A percentile compares a stretch with the other conserved stretches of the same genome.
These are phyloP conservation scores for Allium fistulosum DNA, from an alignment of 106 monocot genomes.

Conservation along the genomic window DNA sequence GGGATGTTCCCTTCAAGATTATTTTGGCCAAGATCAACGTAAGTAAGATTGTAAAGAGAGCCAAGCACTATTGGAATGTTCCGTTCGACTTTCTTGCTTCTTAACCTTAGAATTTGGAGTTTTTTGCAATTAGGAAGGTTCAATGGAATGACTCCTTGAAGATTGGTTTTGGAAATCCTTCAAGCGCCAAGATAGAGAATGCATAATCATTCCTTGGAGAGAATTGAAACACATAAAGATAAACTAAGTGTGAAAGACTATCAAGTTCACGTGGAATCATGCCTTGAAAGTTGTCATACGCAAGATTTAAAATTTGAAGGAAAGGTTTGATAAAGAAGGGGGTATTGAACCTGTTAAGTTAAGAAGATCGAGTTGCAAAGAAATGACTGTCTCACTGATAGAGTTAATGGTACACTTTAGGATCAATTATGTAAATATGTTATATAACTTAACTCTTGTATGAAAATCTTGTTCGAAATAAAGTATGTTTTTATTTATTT, in stretches of 20 bases:
- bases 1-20: slow-evolving; percentile 18
- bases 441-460: too few relatives aligned
- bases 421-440: too few relatives aligned
- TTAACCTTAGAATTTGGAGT: slow-evolving; percentile 7
- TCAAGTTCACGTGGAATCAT: slow-evolving; percentile 19
- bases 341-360: slow-evolving; percentile 16
- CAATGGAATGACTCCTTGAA: slow-evolving; percentile 3
- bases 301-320: slow-evolving; percentile 18
- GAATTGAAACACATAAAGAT: slow-evolving; percentile 22
- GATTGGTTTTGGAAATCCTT: slow-evolving; percentile 6
- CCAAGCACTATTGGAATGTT: slow-evolving; percentile 15
- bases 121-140: slow-evolving; percentile 5
- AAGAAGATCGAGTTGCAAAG: slow-evolving; percentile 10
- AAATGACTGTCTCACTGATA: too few relatives aligned
- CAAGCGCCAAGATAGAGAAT: neutral
- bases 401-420: too few relatives aligned
- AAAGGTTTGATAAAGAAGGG: slow-evolving; percentile 32
- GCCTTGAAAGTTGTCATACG: slow-evolving; percentile 13
- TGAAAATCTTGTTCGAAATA: too few relatives aligned
- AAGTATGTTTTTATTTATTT: too few relatives aligned
- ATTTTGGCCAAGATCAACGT: slow-evolving; percentile 6
- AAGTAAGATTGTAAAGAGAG: neutral
- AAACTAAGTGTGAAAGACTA: slow-evolving; percentile 1
- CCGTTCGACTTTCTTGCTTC: slow-evolving; percentile 14
- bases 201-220: slow-evolving; percentile 15